Percentiles rank a stretch among this genome's conserved stretches.
phyloP scores from a whole-genome alignment of 2,329 filamentous ascomycete genomes.

The Sordariomycetes sp. region DNA sequence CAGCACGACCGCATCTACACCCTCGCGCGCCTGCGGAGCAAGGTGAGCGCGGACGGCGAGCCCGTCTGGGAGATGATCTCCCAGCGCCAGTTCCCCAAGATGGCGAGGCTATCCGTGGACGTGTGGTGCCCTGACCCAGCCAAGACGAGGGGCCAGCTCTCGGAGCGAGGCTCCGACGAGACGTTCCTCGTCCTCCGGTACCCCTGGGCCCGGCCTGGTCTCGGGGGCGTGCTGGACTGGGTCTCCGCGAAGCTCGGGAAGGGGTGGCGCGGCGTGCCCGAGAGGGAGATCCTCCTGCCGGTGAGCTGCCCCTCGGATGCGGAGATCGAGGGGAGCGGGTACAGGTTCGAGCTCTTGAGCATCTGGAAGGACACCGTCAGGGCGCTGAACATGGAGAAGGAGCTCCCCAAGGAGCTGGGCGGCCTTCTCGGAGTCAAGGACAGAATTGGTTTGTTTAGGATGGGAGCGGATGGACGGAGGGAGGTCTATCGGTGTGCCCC shows the following conservation, averaged over 20 bases:
- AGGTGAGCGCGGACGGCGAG: conserved; percentile 18
- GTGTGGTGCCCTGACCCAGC: conserved; percentile 58
- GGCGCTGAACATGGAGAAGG: conserved; percentile 45
- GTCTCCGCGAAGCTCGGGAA: conserved; percentile 39
- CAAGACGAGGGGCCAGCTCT: conserved; percentile 39
- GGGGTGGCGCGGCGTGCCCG: conserved; percentile 37
- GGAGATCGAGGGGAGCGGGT: conserved; percentile 48
- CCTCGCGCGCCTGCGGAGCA: conserved; percentile 54
- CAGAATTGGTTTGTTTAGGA: conserved; percentile 56
- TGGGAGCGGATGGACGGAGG: conserved; percentile 46
- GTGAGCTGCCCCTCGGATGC: conserved; percentile 46
- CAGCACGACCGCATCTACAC: conserved; percentile 75
- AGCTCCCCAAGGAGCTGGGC: conserved; percentile 51
- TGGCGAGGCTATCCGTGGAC: conserved; percentile 59
- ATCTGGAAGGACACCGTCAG: conserved; percentile 51
- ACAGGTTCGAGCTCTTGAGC: conserved; percentile 47
- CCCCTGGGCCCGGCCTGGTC: conserved; percentile 43
- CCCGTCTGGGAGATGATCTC: conserved; percentile 63
- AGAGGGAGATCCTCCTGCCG: conserved; percentile 57
- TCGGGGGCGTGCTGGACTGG: conserved; percentile 32
- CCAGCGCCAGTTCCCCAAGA: conserved; percentile 54
- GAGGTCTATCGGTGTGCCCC: conserved; percentile 53
- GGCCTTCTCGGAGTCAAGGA: conserved; percentile 58
- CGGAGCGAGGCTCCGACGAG: conserved; percentile 25
- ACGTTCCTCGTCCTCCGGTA: conserved; percentile 58